Evolutionary conservation across 352 stramenopile genomes (phyloP).

Genomic region (Phytophthora ohioensis): DNA sequence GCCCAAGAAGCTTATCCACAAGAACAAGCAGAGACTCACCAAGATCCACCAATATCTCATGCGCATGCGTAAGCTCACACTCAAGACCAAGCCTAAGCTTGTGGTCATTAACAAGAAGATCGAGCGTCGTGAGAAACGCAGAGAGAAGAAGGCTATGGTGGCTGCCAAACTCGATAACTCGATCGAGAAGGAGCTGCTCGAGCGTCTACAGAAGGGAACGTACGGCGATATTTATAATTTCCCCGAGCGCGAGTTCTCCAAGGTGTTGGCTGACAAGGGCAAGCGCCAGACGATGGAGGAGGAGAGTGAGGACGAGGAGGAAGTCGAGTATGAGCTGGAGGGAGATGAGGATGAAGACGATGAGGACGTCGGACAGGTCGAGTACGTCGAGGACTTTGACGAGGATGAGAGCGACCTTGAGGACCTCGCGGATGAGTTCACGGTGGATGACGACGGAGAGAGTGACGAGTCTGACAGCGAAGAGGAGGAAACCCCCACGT

Average conservation of each 20-base stretch:
- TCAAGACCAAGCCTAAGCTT: constrained; percentile 95
- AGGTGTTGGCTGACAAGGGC: constrained; percentile 82
- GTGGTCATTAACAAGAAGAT: constrained; percentile 97
- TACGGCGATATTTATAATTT: constrained; percentile 99
- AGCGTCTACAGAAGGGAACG: constrained; percentile 96
- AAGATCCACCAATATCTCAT: constrained; percentile 99
- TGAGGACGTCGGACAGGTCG: constrained; percentile 59
- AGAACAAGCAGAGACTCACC: constrained; percentile 99
- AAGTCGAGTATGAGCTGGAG: constrained; percentile 65
- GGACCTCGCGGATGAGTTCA: constrained; percentile 79
- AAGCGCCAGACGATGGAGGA: constrained; percentile 94
- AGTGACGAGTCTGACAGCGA: constrained; percentile 53
- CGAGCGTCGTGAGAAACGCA: constrained; percentile 94
- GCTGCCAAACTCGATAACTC: constrained; percentile 95
- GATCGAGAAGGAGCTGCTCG: constrained; percentile 98
- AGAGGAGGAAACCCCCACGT: constrained; percentile 51
- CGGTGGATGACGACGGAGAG: constrained; percentile 64
- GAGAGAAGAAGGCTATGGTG: constrained; percentile 97
- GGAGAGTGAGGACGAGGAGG: constrained; percentile 82
- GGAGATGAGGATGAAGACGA: constrained; percentile 60
- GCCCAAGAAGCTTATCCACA: constrained; percentile 97
- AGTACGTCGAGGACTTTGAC: constrained; percentile 92
- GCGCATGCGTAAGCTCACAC: constrained; percentile 97
- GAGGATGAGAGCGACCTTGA: constrained; percentile 94
- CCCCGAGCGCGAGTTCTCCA: constrained; percentile 93